Evolutionary conservation across 2,329 filamentous ascomycete genomes (phyloP).

Genomic region (Coniochaeta sp.): DNA sequence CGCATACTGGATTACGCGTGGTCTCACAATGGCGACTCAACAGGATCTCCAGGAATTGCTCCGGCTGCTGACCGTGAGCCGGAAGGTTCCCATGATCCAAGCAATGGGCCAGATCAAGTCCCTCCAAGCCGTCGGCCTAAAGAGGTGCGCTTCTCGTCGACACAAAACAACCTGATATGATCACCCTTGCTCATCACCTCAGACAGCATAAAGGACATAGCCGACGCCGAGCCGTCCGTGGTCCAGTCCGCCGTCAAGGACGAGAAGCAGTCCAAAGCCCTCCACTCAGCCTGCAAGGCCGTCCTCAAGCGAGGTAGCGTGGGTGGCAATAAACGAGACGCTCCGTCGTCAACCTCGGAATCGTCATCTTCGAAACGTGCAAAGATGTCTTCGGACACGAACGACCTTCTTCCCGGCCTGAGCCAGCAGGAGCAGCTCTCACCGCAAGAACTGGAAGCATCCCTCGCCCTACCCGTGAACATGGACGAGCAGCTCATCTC

Average conservation of each 20-base stretch:
- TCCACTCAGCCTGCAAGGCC: constrained; percentile 48
- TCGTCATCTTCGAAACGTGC: constrained; percentile 23
- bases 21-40: constrained; percentile 44
- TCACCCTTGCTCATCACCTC: constrained; percentile 4
- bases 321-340: constrained; percentile 25
- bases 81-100: constrained; percentile 51
- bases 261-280: constrained; percentile 39
- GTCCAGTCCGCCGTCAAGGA: constrained; percentile 41
- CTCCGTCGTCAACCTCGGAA: constrained; percentile 12
- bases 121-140: constrained; percentile 46
- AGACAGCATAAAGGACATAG: constrained; percentile 46
- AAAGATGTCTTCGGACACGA: constrained; percentile 15
- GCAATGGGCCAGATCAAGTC: constrained; percentile 53
- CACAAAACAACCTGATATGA: neutral
- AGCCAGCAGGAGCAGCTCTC: constrained; percentile 24
- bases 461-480: constrained; percentile 51
- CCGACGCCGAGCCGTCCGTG: constrained; percentile 35
- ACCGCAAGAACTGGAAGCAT: constrained; percentile 55
- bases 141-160: constrained; percentile 42
- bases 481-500: constrained; percentile 54
- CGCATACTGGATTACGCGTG: no score
- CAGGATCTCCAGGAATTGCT: constrained; percentile 57
- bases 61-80: constrained; percentile 47
- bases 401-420: constrained; percentile 19
- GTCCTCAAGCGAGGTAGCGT: constrained; percentile 32